A percentile compares a stretch with the other conserved stretches of the same genome.
These are phyloP conservation scores for Agaricus subrufescens DNA, from an alignment of 768 basidiomycete species.

Conservation along the genomic window DNA sequence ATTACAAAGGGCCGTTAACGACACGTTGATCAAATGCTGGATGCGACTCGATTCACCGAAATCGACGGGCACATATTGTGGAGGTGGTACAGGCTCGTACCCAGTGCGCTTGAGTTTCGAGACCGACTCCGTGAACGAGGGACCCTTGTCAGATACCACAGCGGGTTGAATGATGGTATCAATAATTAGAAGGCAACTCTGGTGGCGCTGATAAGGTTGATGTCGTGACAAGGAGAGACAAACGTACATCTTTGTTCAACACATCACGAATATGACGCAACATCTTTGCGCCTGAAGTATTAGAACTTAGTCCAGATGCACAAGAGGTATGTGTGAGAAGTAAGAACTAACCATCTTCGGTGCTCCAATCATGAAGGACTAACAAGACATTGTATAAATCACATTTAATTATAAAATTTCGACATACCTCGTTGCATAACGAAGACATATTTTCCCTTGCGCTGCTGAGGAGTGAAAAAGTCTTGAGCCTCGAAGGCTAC, in stretches of 20 bases:
- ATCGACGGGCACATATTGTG: constrained; percentile 30
- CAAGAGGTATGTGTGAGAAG: not conserved
- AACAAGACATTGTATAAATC: too few relatives aligned
- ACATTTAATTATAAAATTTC: not conserved
- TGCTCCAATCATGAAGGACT: constrained; percentile 36
- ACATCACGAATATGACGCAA: constrained; percentile 29
- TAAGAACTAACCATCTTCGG: constrained; percentile 21
- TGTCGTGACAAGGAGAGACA: not conserved
- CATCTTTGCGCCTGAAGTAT: constrained; percentile 26
- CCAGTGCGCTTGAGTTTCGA: constrained; percentile 20
- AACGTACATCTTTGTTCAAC: constrained; percentile 26
- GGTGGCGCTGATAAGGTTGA: not conserved
- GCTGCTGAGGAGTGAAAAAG: constrained; percentile 36
- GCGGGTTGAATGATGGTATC: constrained; percentile 32
- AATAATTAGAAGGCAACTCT: constrained; percentile 32
- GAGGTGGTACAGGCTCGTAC: constrained; percentile 30
- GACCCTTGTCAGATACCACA: constrained; percentile 22
- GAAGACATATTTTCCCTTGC: constrained; percentile 33
- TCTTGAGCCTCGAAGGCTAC: constrained; percentile 34
- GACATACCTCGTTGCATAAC: constrained; percentile 32
- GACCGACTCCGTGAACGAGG: constrained; percentile 19
- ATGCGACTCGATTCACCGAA: constrained; percentile 33
- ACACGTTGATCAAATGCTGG: constrained; percentile 32
- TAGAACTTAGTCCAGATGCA: not conserved
- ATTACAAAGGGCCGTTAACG: constrained; percentile 30